Evolutionary conservation across 805 yeast genomes (phyloP), one percentile per base, ranked within the genome.

Genomic region (Myxozyma sirexii): DNA sequence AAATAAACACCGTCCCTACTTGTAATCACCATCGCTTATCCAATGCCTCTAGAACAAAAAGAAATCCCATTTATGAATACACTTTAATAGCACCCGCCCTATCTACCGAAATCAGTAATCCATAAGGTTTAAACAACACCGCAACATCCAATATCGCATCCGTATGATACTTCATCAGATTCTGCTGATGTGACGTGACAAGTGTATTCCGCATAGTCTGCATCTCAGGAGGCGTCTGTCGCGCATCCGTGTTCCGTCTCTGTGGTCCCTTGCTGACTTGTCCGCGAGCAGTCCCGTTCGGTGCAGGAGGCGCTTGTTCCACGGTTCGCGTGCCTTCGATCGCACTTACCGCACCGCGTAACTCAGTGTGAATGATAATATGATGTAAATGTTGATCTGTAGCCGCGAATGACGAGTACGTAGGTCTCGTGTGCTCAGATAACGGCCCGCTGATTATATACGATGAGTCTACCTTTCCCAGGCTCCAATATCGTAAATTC

Each of bases 101-200:
- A 65, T 88, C 96, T 1, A 76, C 90, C 1, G 87, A 78, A 2
- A 88, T 74, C 1, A 88, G 70, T 83, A 88, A 80, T 42, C 81
- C 82, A 59, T 79, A 80, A 0, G 90, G 90, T 8, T 71, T 68
- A 15, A 74, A 63, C 15, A 84, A 70, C 17, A 81, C 67, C 0
- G 77, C 79, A 3, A 85, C 72, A 41, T 76, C 85, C 1, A 77
- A 77, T 38, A 87, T 78, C 1, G 75, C 65, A 57, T 85, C 88
- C 39, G 76, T 79, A 59, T 83, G 87, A 44, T 75, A 76, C 51
- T 76, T 74, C 49, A 79, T 74, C 19, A 76, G 53, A 29, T 74
- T 79, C 31, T 74, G 76, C 57, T 82, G 86, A 49, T 77, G 81
- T 7, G 70, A 71, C 1, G 79, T 70, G 31, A 80, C 74, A 6